Conservation (phyloP, 2,329 filamentous ascomycete species). For the Dothiorella sarmentorum region DNA sequence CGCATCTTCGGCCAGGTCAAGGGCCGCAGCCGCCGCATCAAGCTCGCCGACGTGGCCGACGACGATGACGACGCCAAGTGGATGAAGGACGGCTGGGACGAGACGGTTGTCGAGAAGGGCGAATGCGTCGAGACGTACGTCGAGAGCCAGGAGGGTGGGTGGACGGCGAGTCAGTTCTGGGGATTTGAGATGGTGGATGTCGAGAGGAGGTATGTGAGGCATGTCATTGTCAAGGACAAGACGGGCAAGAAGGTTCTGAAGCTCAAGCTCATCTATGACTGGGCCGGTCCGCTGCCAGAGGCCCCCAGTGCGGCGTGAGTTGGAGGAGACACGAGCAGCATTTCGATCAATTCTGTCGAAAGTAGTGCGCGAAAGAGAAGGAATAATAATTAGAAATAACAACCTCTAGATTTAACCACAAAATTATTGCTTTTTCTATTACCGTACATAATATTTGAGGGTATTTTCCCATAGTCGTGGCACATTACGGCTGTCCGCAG, state of each 20-base stretch:
- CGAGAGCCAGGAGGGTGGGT: conserved; percentile 33
- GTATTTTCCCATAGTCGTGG: too few species aligned
- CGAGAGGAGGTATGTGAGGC: conserved; percentile 32
- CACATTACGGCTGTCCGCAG: too few species aligned
- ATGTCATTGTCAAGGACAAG: conserved; percentile 34
- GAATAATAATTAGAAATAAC: too few species aligned
- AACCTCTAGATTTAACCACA: too few species aligned
- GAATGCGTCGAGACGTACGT: conserved; percentile 32
- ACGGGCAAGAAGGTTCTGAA: conserved; percentile 19
- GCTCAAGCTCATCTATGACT: conserved; percentile 1
- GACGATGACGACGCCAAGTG: conserved; percentile 4
- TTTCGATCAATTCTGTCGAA: too few species aligned
- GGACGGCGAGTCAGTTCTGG: conserved; percentile 35
- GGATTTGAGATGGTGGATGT: conserved; percentile 32
- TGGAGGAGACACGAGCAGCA: too few species aligned
- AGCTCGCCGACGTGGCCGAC: conserved; percentile 24
- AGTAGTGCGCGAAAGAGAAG: too few species aligned
- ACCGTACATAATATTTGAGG: too few species aligned
- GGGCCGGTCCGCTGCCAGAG: background rate
- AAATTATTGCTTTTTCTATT: too few species aligned
- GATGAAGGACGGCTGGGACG: conserved; percentile 25
- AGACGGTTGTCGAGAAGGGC: conserved; percentile 24
- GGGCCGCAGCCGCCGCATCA: conserved; percentile 55
- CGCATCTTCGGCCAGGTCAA: conserved; percentile 73
- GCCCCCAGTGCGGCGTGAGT: too few species aligned